Evolutionary conservation across 2,329 filamentous ascomycete species (phyloP).

Genomic region (Monilinia polystroma): DNA sequence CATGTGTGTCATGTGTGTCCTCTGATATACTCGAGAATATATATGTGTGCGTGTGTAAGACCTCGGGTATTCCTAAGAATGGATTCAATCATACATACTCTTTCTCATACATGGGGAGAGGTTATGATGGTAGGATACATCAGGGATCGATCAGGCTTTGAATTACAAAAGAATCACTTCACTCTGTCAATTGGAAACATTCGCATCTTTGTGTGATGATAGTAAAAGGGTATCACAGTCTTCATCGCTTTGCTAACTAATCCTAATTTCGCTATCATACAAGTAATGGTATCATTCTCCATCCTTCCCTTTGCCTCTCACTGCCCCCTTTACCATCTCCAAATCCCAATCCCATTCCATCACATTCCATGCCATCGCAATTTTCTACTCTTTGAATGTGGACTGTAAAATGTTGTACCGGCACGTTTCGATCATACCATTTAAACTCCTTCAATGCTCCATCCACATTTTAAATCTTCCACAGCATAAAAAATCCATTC

Average conservation of each 20-base stretch:
- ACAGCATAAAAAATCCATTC: constrained; percentile 17
- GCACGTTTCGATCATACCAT: constrained; percentile 18
- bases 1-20: no score
- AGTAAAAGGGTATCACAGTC: constrained; percentile 24
- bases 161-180: neutral
- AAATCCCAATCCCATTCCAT: neutral
- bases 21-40: no score
- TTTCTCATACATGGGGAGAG: neutral
- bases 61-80: no score
- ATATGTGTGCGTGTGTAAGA: no score
- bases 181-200: neutral
- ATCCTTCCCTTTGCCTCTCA: neutral
- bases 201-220: neutral
- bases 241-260: constrained; percentile 13
- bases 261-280: constrained; percentile 23
- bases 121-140: no score
- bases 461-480: constrained; percentile 8
- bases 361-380: neutral
- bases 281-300: constrained; percentile 24
- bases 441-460: constrained; percentile 15
- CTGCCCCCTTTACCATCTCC: neutral
- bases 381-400: constrained; percentile 12
- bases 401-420: constrained; percentile 17
- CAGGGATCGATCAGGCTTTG: neutral
- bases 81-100: no score